phyloP scores from a whole-genome alignment of 164 flowering plant species.

The Vitis cinerea region DNA sequence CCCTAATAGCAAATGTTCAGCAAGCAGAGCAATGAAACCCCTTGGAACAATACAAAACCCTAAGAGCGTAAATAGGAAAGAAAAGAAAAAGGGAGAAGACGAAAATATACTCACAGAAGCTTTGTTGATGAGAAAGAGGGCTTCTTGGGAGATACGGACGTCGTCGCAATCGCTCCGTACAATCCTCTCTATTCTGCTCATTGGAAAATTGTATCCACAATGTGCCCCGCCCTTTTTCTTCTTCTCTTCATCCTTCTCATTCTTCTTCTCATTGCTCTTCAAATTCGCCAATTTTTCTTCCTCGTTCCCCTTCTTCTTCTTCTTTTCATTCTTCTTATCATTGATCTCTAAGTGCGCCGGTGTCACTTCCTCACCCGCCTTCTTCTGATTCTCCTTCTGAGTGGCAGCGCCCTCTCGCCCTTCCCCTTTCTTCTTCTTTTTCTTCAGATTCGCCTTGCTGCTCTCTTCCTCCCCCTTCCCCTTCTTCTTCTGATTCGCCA shows the following conservation, averaged over 20 bases:
- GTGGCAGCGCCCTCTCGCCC: background rate
- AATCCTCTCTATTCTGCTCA: slow-evolving; percentile 48
- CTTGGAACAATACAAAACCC: background rate
- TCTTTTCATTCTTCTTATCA: background rate
- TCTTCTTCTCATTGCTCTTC: slow-evolving; percentile 5
- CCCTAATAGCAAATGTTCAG: too few species aligned
- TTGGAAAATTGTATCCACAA: slow-evolving; percentile 35
- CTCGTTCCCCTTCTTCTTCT: slow-evolving; percentile 2
- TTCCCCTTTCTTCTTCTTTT: background rate
- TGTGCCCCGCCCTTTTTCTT: slow-evolving; percentile 1
- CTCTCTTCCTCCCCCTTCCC: background rate
- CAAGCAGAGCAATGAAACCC: too few species aligned
- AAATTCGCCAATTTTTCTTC: background rate
- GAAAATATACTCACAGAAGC: slow-evolving; percentile 45
- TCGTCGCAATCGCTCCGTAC: slow-evolving; percentile 42
- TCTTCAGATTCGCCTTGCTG: too few species aligned
- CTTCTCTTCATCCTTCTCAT: slow-evolving; percentile 16
- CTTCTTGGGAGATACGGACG: slow-evolving; percentile 42
- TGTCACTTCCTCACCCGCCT: too few species aligned
- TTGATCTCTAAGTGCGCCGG: too few species aligned
- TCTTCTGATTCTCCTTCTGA: too few species aligned
- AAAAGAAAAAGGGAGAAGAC: background rate
- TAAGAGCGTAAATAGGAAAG: background rate
- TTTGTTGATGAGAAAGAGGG: slow-evolving; percentile 64
- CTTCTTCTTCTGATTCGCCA: slow-evolving; percentile 1